These are phyloP conservation scores for Trichoderma sp. DNA, from an alignment of 2,329 filamentous ascomycete genomes.

Conservation along the genomic window DNA sequence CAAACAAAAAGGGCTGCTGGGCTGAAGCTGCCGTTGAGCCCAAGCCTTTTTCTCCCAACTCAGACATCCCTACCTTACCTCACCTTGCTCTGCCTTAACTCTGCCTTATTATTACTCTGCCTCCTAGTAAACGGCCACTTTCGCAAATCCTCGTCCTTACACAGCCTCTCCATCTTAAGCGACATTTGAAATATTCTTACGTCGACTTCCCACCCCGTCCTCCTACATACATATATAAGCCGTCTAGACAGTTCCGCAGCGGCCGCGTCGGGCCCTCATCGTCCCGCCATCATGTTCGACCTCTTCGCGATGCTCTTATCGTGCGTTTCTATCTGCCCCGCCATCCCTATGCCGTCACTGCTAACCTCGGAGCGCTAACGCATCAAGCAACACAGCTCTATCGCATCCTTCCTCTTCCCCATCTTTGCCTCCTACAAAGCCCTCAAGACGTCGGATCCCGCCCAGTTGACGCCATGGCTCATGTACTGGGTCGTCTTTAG, in stretches of 20 bases:
- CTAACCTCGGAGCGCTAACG: slow-evolving; percentile 26
- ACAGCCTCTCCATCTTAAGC: not conserved
- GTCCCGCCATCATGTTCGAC: slow-evolving; percentile 65
- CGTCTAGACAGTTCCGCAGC: slow-evolving; percentile 33
- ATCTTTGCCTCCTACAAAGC: slow-evolving; percentile 98
- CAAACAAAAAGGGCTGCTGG: slow-evolving; percentile 20
- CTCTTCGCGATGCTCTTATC: slow-evolving; percentile 76
- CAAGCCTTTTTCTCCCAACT: slow-evolving; percentile 7
- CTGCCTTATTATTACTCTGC: not conserved
- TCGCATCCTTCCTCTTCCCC: slow-evolving; percentile 89
- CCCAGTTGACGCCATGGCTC: slow-evolving; percentile 91
- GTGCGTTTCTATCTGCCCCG: slow-evolving; percentile 53
- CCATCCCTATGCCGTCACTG: slow-evolving; percentile 26
- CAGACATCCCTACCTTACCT: not conserved
- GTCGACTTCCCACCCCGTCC: no score
- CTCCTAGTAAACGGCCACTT: slow-evolving; percentile 7
- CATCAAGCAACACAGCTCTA: slow-evolving; percentile 58
- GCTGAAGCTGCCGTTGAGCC: slow-evolving; percentile 5
- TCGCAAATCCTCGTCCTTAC: not conserved
- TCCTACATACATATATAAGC: not conserved
- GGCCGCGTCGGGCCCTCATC: slow-evolving; percentile 34
- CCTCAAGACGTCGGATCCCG: slow-evolving; percentile 86
- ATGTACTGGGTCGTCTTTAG: slow-evolving; percentile 98
- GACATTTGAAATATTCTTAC: not conserved
- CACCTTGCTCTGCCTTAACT: not conserved